phyloP scores from a whole-genome alignment of 2,329 filamentous ascomycete genomes.

The Madurella fahalii region DNA sequence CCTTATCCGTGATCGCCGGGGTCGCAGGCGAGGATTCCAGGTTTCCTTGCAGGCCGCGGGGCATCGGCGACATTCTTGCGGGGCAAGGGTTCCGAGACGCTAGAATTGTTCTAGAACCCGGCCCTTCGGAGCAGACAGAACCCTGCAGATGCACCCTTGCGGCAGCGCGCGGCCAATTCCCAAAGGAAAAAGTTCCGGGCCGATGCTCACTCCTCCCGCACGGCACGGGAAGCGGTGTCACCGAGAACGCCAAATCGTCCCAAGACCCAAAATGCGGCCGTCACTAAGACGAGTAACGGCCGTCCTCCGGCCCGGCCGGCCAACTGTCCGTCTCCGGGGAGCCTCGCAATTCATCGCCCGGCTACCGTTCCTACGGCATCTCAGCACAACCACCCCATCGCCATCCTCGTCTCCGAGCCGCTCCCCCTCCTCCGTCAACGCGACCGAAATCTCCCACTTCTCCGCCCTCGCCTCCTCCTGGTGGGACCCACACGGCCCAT shows the following conservation, averaged over 20 bases:
- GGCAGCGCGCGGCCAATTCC: neutral
- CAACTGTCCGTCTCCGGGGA: neutral
- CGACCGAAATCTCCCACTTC: slow-evolving; percentile 90
- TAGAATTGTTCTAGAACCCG: slow-evolving; percentile 24
- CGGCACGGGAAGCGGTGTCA: neutral
- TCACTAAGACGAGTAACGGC: slow-evolving; percentile 7
- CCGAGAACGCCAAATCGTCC: neutral
- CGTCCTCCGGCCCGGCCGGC: slow-evolving; percentile 3
- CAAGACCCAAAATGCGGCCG: slow-evolving; percentile 14
- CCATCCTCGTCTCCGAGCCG: slow-evolving; percentile 18
- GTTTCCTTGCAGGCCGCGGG: neutral
- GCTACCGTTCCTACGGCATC: neutral
- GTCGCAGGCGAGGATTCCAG: neutral
- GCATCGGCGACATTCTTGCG: neutral
- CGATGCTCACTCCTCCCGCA: neutral
- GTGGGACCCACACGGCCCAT: slow-evolving; percentile 96
- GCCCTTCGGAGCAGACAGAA: slow-evolving; percentile 2
- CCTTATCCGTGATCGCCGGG: neutral
- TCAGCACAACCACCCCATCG: slow-evolving; percentile 21
- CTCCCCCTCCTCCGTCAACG: slow-evolving; percentile 69
- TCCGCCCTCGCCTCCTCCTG: slow-evolving; percentile 86
- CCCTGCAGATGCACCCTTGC: slow-evolving; percentile 4
- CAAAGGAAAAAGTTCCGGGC: slow-evolving; percentile 3
- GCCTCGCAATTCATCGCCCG: neutral
- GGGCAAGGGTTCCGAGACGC: slow-evolving; percentile 6